Conservation (phyloP, 495 filamentous ascomycete species). For the Pseudoneurospora amorphoporcata region DNA sequence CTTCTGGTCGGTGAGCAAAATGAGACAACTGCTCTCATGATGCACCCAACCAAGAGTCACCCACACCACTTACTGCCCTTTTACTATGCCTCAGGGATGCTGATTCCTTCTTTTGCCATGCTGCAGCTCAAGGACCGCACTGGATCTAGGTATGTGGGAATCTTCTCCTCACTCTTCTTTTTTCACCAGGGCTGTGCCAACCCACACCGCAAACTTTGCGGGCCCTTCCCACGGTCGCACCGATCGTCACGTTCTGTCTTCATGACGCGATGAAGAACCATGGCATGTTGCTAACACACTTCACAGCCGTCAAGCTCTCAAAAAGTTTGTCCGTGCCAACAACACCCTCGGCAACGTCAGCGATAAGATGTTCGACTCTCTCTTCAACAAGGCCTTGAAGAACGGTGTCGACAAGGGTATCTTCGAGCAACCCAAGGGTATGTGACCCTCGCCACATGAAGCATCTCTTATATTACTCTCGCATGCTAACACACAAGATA, state of each 20-base stretch:
- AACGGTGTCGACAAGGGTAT: constrained; percentile 79
- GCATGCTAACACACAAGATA: constrained; percentile 25
- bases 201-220: background rate
- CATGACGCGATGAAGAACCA: background rate
- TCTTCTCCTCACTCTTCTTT: constrained; percentile 1
- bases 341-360: constrained; percentile 64
- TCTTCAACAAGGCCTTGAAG: constrained; percentile 90
- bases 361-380: constrained; percentile 69
- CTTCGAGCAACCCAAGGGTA: constrained; percentile 94
- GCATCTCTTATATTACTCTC: background rate
- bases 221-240: background rate
- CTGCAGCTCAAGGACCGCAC: constrained; percentile 55
- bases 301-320: constrained; percentile 80
- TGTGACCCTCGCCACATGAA: constrained; percentile 16
- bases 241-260: constrained; percentile 1
- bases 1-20: constrained; percentile 8
- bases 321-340: constrained; percentile 97
- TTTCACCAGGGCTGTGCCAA: constrained; percentile 4
- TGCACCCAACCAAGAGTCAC: constrained; percentile 9
- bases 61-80: background rate
- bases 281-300: constrained; percentile 26
- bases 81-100: constrained; percentile 14
- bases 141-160: constrained; percentile 48
- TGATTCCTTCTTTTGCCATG: constrained; percentile 31
- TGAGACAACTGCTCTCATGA: constrained; percentile 13